A percentile compares a stretch with the other conserved stretches of the same genome.
phyloP scores from a whole-genome alignment of 306 rosid species.

The Betula pendula region DNA sequence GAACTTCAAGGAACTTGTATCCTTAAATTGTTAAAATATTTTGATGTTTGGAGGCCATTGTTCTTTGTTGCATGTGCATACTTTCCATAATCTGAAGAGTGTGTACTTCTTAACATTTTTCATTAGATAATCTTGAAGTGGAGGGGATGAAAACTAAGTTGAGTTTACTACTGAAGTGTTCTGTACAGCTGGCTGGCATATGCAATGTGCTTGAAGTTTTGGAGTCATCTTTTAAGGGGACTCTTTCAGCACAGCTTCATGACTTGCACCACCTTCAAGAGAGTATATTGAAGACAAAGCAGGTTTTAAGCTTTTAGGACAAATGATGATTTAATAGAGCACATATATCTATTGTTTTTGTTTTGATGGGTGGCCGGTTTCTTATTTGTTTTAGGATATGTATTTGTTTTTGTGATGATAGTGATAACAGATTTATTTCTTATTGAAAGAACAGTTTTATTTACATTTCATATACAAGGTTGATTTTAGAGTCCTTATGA shows the following conservation, averaged over 20 bases:
- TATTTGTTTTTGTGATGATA: conserved; percentile 16
- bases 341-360: not conserved
- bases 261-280: conserved; percentile 84
- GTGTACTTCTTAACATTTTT: conserved; percentile 41
- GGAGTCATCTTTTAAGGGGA: conserved; percentile 81
- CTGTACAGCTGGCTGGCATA: conserved; percentile 67
- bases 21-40: conserved; percentile 44
- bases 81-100: not conserved
- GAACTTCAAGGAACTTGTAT: conserved; percentile 87
- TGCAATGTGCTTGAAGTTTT: conserved; percentile 87
- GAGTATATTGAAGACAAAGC: conserved; percentile 78
- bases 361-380: conserved; percentile 16
- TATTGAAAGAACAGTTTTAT: not conserved
- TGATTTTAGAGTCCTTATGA: not conserved
- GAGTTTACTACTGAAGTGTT: conserved; percentile 66
- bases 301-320: too few species aligned
- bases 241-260: conserved; percentile 81
- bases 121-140: conserved; percentile 61
- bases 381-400: conserved; percentile 10
- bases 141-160: conserved; percentile 54
- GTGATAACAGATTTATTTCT: not conserved
- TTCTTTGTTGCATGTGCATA: conserved; percentile 5
- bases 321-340: too few species aligned
- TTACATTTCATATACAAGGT: not conserved
- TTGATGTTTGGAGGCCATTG: conserved; percentile 20